Evolutionary conservation across 768 basidiomycete species (phyloP).

Genomic region (Tephrocybe sp.): DNA sequence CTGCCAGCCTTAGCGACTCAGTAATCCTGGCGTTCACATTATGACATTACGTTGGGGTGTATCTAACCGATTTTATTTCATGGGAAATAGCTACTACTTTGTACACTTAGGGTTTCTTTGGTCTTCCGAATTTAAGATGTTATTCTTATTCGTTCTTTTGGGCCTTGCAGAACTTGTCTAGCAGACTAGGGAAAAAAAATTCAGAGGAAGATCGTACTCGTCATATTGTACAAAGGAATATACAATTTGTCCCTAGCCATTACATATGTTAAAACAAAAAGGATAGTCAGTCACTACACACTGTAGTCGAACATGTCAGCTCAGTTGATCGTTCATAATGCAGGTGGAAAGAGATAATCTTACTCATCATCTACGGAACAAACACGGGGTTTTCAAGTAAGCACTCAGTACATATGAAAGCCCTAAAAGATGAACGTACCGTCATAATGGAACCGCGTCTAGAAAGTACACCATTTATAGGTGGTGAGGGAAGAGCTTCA

Average conservation of each 20-base stretch:
- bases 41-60: not conserved
- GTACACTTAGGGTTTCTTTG: not conserved
- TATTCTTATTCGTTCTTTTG: no score
- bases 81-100: not conserved
- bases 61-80: not conserved
- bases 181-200: not conserved
- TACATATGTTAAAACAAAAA: not conserved
- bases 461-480: not conserved
- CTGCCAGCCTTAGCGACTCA: not conserved
- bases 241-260: not conserved
- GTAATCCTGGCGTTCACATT: not conserved
- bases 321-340: not conserved
- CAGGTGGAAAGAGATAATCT: conserved; percentile 23
- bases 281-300: conserved; percentile 5
- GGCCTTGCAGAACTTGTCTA: no score
- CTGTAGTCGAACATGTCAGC: not conserved
- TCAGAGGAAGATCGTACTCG: not conserved
- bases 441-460: conserved; percentile 83
- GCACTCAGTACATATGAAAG: not conserved
- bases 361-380: conserved; percentile 55
- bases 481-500: not conserved
- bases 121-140: not conserved
- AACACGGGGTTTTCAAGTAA: conserved; percentile 12
- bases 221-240: conserved; percentile 3
- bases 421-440: conserved; percentile 42